Percentiles rank a stretch among this genome's conserved stretches.
These are phyloP conservation scores for Ochetophila trinervis DNA, from an alignment of 306 rosid species.

Conservation along the genomic window DNA sequence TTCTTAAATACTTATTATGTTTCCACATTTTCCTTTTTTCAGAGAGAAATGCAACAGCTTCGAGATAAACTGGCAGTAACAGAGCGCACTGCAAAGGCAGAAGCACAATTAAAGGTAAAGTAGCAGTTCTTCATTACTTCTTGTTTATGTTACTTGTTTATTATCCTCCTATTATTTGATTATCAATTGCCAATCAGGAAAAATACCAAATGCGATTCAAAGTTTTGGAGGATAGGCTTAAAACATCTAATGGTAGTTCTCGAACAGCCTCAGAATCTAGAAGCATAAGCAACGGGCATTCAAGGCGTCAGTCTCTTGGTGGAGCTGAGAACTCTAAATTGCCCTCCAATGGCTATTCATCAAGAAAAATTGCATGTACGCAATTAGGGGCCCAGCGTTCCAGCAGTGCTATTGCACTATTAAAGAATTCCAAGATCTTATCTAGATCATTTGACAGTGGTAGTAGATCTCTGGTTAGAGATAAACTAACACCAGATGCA, in stretches of 20 bases:
- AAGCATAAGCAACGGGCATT: conserved; percentile 50
- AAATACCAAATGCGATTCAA: conserved; percentile 76
- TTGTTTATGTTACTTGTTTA: conserved; percentile 16
- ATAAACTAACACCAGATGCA: conserved; percentile 34
- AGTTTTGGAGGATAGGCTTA: conserved; percentile 74
- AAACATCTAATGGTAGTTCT: conserved; percentile 45
- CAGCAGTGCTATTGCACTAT: conserved; percentile 46
- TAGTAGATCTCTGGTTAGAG: conserved; percentile 53
- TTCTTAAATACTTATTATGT: background rate
- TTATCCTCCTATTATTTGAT: background rate
- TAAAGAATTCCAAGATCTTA: conserved; percentile 56
- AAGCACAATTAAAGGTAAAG: conserved; percentile 69
- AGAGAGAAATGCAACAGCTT: conserved; percentile 93
- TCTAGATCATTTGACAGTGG: conserved; percentile 75
- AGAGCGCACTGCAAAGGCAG: conserved; percentile 83
- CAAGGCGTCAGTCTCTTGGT: conserved; percentile 83
- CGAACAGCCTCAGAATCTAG: conserved; percentile 48
- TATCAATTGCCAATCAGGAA: conserved; percentile 43
- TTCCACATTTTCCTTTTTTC: conserved; percentile 18
- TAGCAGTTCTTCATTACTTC: conserved; percentile 13
- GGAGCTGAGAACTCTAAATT: conserved; percentile 62
- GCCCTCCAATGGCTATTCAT: conserved; percentile 53
- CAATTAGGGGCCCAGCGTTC: conserved; percentile 50
- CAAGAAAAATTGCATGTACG: conserved; percentile 44
- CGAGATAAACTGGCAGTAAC: conserved; percentile 73